phyloP scores from a whole-genome alignment of 192 early-diverging fungal genomes.

The Chytriomyces hyalinus region DNA sequence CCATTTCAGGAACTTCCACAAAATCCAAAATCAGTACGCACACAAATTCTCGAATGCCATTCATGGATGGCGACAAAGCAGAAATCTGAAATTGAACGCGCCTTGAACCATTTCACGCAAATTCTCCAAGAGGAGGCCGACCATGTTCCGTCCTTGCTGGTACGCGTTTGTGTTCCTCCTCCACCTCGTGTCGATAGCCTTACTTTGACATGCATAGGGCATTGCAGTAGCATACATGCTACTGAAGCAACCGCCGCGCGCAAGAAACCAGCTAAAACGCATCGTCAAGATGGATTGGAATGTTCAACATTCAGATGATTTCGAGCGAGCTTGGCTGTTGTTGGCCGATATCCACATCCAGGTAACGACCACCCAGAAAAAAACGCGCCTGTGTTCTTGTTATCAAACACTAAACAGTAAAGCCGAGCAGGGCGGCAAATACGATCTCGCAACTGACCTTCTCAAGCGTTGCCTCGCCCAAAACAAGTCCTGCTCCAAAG shows the following conservation, averaged over 20 bases:
- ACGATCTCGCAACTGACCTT: constrained; percentile 60
- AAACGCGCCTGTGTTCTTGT: background rate
- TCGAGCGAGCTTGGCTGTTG: constrained; percentile 60
- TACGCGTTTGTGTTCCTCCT: background rate
- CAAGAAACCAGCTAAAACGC: constrained; percentile 61
- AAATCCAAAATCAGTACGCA: constrained; percentile 45
- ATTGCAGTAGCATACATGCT: constrained; percentile 58
- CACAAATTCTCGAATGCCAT: constrained; percentile 54
- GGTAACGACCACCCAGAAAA: constrained; percentile 34
- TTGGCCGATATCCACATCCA: constrained; percentile 64
- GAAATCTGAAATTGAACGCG: constrained; percentile 59
- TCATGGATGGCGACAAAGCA: constrained; percentile 60
- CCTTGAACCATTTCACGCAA: constrained; percentile 47
- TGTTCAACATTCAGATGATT: constrained; percentile 47
- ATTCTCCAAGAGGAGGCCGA: constrained; percentile 55
- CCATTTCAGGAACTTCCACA: constrained; percentile 51
- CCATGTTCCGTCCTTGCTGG: constrained; percentile 57
- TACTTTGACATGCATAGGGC: constrained; percentile 36
- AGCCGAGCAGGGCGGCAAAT: constrained; percentile 54
- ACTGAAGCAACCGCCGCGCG: constrained; percentile 59
- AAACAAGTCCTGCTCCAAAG: constrained; percentile 58
- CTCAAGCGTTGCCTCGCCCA: constrained; percentile 46
- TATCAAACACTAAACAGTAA: background rate
- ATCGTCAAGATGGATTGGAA: constrained; percentile 59
- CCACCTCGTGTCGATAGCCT: background rate